Evolutionary conservation across 2,329 filamentous ascomycete genomes (phyloP), one percentile per base, ranked within the genome.

Genomic region (Ramularia endophylla): DNA sequence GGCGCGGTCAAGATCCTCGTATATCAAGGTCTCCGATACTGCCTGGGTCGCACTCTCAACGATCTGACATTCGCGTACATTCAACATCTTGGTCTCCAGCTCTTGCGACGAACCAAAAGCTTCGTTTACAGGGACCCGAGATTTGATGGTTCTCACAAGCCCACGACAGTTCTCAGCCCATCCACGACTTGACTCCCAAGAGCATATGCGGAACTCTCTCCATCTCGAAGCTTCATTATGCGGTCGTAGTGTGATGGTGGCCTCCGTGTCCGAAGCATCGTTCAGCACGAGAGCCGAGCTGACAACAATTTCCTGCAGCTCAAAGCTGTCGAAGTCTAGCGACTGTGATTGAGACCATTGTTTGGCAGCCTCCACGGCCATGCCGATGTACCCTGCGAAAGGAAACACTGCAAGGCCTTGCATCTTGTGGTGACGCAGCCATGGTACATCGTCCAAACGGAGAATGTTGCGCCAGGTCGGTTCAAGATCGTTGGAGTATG

Each of bases 351-450:
- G 29, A n/a, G 27, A 36, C 13, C 17, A 31, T 32, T 32, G 30
- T 12, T 32, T 32, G 6, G 30, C 30, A n/a, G 49, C 47, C 36
- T 54, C 51, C 2, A 48, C 31, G 9, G 44, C 49, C 35, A 50
- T 44, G 17, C 20, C 37, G 15, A 52, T 31, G 27, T 46, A 47
- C 11, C 50, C 55, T 29, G 55, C 43, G 12, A 17, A 54, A 1
- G 62, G 62, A 22, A 59, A 61, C 2, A 65, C 45, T 17, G 52
- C 50, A 15, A 52, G 46, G 8, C 41, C 49, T 15, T 55, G 46
- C 6, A 65, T 43, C 8, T 52, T 36, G 40, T 66, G 63, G 13
- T 57, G 56, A n/a, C 40, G 35, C 7, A 66, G 35, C 63, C 61
- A 65, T 2, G 57, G 49, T 1, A 56, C 30, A 13, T 62, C 55